These are phyloP conservation scores for Teratosphaeriaceae sp. DNA, from an alignment of 2,329 filamentous ascomycete genomes.

Conservation along the genomic window DNA sequence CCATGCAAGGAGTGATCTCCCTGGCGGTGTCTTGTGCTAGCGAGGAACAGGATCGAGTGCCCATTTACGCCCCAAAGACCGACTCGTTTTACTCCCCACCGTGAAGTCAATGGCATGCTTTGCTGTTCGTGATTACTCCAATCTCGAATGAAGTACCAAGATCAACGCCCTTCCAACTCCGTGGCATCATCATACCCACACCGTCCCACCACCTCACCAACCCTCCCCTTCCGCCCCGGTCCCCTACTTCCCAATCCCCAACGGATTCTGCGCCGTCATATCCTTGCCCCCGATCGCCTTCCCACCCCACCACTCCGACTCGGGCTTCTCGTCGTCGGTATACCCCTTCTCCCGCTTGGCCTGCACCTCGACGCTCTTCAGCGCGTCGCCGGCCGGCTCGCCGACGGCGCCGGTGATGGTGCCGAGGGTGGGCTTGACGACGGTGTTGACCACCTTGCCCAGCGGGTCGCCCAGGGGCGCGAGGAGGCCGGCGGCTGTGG, in stretches of 20 bases:
- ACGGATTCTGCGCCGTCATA: neutral
- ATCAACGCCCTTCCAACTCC: no score
- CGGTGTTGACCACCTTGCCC: constrained; percentile 25
- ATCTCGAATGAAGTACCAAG: no score
- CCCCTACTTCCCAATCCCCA: neutral
- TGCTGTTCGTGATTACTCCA: no score
- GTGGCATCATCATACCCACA: neutral
- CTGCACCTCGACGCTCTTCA: constrained; percentile 15
- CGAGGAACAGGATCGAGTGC: no score
- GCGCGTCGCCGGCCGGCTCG: constrained; percentile 22
- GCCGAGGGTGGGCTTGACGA: constrained; percentile 24
- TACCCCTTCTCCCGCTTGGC: constrained; percentile 17
- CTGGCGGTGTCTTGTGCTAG: no score
- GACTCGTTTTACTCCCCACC: no score
- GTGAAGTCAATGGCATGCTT: no score
- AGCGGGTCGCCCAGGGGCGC: constrained; percentile 26
- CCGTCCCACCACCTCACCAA: neutral
- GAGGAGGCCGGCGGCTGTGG: constrained; percentile 22
- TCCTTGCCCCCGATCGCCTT: constrained; percentile 6
- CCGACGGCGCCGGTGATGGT: constrained; percentile 22
- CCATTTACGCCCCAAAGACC: no score
- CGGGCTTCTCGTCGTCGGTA: constrained; percentile 11
- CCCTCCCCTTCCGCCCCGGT: constrained; percentile 1
- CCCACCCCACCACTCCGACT: constrained; percentile 12
- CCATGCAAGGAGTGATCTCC: no score